Base-by-base conservation (phyloP, 31 red algal species). In the Odonthalia washingtoniensis region DNA sequence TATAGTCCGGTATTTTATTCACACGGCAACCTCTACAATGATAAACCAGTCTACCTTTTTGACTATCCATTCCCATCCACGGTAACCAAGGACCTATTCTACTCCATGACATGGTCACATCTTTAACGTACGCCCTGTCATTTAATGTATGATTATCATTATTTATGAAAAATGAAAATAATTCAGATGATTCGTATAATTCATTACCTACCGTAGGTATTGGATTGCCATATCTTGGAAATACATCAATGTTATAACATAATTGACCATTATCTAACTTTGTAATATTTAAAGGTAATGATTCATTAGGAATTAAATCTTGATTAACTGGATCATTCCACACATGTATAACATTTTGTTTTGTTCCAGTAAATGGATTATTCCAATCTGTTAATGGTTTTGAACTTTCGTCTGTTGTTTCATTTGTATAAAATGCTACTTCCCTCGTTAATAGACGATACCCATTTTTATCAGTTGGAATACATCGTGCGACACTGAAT, bases 241-340 rank as follows among this genome's bases (percentile, higher is more conserved):
- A 98, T 9, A 95, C 64, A 69, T 98, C 96, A 4, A 89, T 75
- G 65, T 92, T 83, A 92, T 92, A 98, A 79, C 78, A 95, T 37
- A 67, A 69, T 0, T 95, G 67, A 84, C 95, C 92, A 9, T 86
- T 78, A 37, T 76, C 92, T 27, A 46, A 66, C 40, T 45, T 80
- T 5, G 93, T 91, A 33, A 88, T 92, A 14, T 89, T 89, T 38
- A 95, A 79, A 43, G 70, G 46, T 63, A 89, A 97, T 16, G 83
- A 37, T 33, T 66, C 78, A 0, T 84, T 70, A 28, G 80, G 62
- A 76, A 95, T 27, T 62, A 98, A 95, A 64, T 98, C 78, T 74
- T 95, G 89, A 39, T 98, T 98, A 2, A 98, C 96, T 6, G 96
- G 96, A 62, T 98, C 92, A 69, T 98, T 98, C 84, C 83, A 93